These are phyloP conservation scores for Fusarium stilboides DNA, from an alignment of 2,329 filamentous ascomycete species.

Conservation along the genomic window DNA sequence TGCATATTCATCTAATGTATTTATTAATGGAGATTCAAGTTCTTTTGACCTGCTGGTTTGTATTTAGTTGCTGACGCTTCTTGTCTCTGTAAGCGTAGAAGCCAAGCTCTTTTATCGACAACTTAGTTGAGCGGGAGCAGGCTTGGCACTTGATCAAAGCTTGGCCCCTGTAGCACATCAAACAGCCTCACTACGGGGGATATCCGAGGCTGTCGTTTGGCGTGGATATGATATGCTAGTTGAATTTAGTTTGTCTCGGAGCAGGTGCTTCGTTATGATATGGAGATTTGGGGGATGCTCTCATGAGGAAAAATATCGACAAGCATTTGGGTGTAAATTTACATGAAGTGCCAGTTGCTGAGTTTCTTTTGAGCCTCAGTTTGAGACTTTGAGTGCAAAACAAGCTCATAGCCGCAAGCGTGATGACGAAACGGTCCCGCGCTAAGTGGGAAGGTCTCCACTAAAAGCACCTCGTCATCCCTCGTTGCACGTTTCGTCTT, in stretches of 20 bases:
- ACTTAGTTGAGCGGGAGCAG: conserved; percentile 15
- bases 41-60: not conserved
- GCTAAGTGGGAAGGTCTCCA: conserved; percentile 34
- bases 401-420: conserved; percentile 42
- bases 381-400: conserved; percentile 23
- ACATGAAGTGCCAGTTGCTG: not conserved
- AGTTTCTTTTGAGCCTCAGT: conserved; percentile 26
- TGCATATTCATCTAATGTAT: conserved; percentile 4
- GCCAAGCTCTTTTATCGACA: conserved; percentile 17
- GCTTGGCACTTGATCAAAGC: conserved; percentile 38
- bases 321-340: too few relatives aligned
- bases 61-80: not conserved
- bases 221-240: not conserved
- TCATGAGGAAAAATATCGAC: too few relatives aligned
- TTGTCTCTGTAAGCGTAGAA: not conserved
- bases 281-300: too few relatives aligned
- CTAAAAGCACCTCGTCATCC: conserved; percentile 43
- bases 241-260: not conserved
- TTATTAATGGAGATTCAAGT: not conserved
- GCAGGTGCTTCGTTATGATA: not conserved
- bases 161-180: conserved; percentile 38
- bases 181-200: conserved; percentile 13
- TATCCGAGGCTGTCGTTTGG: not conserved
- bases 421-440: conserved; percentile 43
- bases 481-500: conserved; percentile 37